phyloP scores from a whole-genome alignment of 2,329 filamentous ascomycete species.

The Aureobasidium sp. region DNA sequence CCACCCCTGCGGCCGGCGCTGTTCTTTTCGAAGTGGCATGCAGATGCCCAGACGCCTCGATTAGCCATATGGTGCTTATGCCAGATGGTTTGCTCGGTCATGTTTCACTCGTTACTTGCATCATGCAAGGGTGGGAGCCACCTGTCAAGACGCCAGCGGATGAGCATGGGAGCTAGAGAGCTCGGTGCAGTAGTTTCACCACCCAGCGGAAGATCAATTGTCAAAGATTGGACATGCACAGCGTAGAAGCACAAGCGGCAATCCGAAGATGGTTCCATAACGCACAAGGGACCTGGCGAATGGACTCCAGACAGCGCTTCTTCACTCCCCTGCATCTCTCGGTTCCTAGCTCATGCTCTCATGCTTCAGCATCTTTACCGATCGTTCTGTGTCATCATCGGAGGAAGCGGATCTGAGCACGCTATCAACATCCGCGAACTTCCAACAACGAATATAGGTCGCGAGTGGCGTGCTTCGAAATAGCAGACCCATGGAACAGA shows the following conservation, averaged over 20 bases:
- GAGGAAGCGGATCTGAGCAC: neutral
- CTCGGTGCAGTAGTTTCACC: constrained; percentile 11
- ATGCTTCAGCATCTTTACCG: neutral
- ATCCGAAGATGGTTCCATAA: neutral
- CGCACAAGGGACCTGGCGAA: neutral
- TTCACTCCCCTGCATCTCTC: neutral
- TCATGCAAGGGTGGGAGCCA: neutral
- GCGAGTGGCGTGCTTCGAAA: neutral
- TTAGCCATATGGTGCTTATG: neutral
- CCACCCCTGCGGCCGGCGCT: neutral
- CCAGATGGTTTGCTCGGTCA: neutral
- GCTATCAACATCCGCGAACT: neutral
- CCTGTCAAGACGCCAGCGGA: neutral
- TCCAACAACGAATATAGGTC: neutral
- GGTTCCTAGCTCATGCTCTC: neutral
- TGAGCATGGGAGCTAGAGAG: neutral
- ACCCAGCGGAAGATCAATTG: constrained; percentile 1
- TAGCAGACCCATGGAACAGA: neutral
- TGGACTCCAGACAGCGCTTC: neutral
- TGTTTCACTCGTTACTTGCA: neutral
- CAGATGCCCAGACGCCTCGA: neutral
- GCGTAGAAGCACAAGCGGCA: neutral
- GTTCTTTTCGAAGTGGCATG: neutral
- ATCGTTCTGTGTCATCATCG: neutral
- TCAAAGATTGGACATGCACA: neutral